Conservation (phyloP, 805 yeast species). For the Candida tammaniensis region DNA sequence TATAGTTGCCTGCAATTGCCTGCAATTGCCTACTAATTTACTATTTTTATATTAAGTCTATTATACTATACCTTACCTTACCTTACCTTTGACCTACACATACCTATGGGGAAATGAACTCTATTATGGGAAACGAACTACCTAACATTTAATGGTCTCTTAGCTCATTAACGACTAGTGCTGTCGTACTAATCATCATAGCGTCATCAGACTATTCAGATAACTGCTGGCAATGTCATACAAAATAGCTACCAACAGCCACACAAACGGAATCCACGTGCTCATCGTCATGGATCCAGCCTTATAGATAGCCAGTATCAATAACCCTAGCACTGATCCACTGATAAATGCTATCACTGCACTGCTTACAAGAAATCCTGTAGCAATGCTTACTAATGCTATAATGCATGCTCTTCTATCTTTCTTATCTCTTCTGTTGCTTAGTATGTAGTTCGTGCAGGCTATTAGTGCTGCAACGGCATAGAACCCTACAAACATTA, state of each 20-base stretch:
- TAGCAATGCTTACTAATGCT: constrained; percentile 19
- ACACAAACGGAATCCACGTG: constrained; percentile 91
- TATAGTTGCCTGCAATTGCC: background rate
- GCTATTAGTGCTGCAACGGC: constrained; percentile 64
- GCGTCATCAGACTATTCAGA: constrained; percentile 42
- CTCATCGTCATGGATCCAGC: constrained; percentile 86
- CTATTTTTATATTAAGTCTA: background rate
- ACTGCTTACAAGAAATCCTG: constrained; percentile 50
- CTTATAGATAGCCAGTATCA: constrained; percentile 70
- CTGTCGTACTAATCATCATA: constrained; percentile 9
- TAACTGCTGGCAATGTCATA: constrained; percentile 68
- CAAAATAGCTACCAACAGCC: constrained; percentile 67
- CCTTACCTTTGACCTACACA: too few relatives aligned
- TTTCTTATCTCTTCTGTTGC: constrained; percentile 5
- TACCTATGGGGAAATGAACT: too few relatives aligned
- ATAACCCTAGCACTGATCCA: constrained; percentile 76
- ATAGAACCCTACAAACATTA: constrained; percentile 64
- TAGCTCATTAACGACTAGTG: background rate
- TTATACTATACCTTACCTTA: background rate
- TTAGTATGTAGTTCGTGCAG: constrained; percentile 20
- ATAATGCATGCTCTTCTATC: background rate
- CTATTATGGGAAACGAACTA: too few relatives aligned
- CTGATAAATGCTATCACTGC: constrained; percentile 61
- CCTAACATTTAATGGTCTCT: background rate
- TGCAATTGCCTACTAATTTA: background rate